Evolutionary conservation across 305 asterid genomes (phyloP), one percentile per base, ranked within the genome.

Genomic region (Plantago coronopus): DNA sequence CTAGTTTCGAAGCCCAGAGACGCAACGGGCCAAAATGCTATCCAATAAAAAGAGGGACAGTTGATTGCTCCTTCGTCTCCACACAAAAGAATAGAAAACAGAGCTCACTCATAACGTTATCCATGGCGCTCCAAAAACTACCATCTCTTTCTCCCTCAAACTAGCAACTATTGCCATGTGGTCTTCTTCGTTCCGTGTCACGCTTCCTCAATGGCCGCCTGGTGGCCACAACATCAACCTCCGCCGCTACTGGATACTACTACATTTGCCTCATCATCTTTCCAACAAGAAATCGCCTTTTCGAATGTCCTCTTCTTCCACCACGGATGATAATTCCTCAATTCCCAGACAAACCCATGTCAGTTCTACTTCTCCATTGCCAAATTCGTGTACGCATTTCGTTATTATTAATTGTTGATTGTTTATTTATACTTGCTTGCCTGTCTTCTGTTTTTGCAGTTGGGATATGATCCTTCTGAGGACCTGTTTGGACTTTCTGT

Each of bases 391-490:
- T 59, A 34, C 17, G 27, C 62, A 34, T 9, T 66, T 64, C 54
- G 49, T 42, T 57, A 2, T 8, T 59, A 54, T 3, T 22, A 14
- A 46, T 45, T 43, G 54, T 64, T 20, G 25, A 45, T 50, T 66
- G 51, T 25, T 17, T 0, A 3, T n/a, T n/a, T n/a, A n/a, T n/a
- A n/a, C n/a, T 64, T 51, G 31, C 48, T 50, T 31, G 15, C 14
- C 48, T 66, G 42, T 18, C n/a, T 66, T 23, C 9, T 80, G 48
- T 61, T 62, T 48, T 50, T 71, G 75, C 79, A 88, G 96, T 63
- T 81, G 78, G 78, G 88, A 13, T 83, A 80, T 79, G 96, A 87
- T 62, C 91, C 95, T 63, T 86, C 96, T 3, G 96, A 88, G 67
- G 98, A 88, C 67, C 78, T 91, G 29, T 82, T 82, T 76, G 96